phyloP scores from a whole-genome alignment of 2,329 filamentous ascomycete species.

The Penicillium hesseltinei region DNA sequence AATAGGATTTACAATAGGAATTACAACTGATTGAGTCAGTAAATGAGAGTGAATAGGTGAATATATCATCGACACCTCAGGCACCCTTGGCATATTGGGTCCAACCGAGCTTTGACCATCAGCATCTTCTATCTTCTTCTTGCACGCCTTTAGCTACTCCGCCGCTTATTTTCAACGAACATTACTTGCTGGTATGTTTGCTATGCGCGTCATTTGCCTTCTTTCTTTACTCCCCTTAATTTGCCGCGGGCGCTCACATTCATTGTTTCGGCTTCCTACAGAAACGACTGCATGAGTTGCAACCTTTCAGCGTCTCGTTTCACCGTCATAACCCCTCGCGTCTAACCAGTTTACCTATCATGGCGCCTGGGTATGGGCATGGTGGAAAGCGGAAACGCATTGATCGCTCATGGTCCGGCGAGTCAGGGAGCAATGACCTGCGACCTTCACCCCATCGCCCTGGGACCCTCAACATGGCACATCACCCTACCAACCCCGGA shows the following conservation, averaged over 20 bases:
- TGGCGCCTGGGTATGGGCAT: conserved; percentile 50
- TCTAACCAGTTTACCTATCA: conserved; percentile 33
- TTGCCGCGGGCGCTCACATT: conserved; percentile 16
- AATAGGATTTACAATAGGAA: neutral
- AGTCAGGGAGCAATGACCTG: conserved; percentile 39
- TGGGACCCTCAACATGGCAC: conserved; percentile 51
- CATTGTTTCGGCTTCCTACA: conserved; percentile 3
- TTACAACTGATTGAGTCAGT: neutral
- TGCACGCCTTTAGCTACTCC: conserved; percentile 8
- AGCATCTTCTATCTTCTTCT: conserved; percentile 17
- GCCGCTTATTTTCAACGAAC: conserved; percentile 7
- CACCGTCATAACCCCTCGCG: conserved; percentile 28
- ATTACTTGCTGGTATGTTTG: conserved; percentile 16
- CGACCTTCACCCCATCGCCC: conserved; percentile 50
- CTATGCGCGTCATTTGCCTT: neutral
- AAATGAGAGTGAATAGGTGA: neutral
- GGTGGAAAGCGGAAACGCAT: conserved; percentile 57
- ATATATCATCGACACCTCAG: conserved; percentile 18
- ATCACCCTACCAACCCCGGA: conserved; percentile 43
- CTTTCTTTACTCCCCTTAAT: neutral
- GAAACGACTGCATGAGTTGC: conserved; percentile 34
- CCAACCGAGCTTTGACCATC: conserved; percentile 19
- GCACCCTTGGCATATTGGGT: conserved; percentile 7
- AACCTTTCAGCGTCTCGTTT: conserved; percentile 27
- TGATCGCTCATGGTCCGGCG: conserved; percentile 46